Percentiles rank a stretch among this genome's conserved stretches.
Evolutionary conservation across 2,329 filamentous ascomycete genomes (phyloP).

Genomic region (Neopestalotiopsis sp.): DNA sequence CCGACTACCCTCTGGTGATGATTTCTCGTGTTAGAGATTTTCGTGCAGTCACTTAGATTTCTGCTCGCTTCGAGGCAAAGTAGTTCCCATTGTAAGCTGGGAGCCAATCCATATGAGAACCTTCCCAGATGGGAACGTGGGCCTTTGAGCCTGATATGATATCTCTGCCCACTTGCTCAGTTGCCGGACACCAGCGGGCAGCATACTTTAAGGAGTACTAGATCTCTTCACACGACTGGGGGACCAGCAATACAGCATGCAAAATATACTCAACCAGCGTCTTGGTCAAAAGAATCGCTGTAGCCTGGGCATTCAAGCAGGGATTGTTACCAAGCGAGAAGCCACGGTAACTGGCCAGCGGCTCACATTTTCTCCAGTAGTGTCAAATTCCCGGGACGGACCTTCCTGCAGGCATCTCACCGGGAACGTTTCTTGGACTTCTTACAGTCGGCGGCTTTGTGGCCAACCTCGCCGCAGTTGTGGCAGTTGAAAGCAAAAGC

Average conservation of each 20-base stretch:
- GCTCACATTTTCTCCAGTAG: not conserved
- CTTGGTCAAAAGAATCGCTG: not conserved
- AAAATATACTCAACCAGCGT: not conserved
- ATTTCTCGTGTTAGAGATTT: not conserved
- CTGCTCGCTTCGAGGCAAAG: not conserved
- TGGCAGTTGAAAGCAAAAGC: conserved; percentile 16
- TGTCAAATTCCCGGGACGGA: not conserved
- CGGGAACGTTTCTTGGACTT: conserved; percentile 14
- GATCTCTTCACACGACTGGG: not conserved
- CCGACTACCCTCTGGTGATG: not conserved
- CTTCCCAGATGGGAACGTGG: conserved; percentile 13
- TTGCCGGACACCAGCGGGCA: not conserved
- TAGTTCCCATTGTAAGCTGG: not conserved
- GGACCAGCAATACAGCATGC: not conserved
- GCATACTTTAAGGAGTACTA: not conserved
- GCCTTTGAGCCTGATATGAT: conserved; percentile 5
- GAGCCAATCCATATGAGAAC: not conserved
- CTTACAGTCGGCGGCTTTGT: conserved; percentile 15
- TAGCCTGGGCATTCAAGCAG: not conserved
- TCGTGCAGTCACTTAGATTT: not conserved
- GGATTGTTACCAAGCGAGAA: not conserved
- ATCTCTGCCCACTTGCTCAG: conserved; percentile 2
- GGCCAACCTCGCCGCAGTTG: conserved; percentile 19
- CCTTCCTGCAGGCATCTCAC: conserved; percentile 3
- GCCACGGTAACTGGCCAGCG: not conserved